A percentile compares a stretch with the other conserved stretches of the same genome.
These are phyloP conservation scores for Umbelopsis sp. DNA, from an alignment of 192 early-diverging fungal genomes.

Conservation along the genomic window DNA sequence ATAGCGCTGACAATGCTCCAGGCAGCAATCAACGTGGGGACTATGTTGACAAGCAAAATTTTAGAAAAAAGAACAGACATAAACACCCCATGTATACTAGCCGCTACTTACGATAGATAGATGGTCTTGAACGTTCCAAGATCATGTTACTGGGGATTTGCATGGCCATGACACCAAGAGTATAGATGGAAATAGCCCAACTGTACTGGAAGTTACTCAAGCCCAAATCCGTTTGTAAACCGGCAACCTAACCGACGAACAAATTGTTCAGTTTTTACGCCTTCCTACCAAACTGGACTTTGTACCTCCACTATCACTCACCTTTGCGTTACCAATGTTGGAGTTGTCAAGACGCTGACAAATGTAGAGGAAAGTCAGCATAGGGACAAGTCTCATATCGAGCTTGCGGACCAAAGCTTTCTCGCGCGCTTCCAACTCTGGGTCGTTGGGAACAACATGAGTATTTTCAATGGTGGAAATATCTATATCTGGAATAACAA, in stretches of 20 bases:
- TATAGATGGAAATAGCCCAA: constrained; percentile 32
- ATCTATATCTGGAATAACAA: constrained; percentile 10
- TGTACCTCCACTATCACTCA: background rate
- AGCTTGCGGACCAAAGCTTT: constrained; percentile 27
- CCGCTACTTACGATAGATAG: constrained; percentile 19
- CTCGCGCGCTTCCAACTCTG: constrained; percentile 30
- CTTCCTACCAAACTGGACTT: background rate
- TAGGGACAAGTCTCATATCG: constrained; percentile 22
- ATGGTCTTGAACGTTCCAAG: constrained; percentile 22
- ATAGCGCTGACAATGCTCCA: constrained; percentile 25
- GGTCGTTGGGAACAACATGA: constrained; percentile 14
- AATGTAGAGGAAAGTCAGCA: constrained; percentile 27
- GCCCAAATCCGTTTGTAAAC: constrained; percentile 21
- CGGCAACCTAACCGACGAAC: constrained; percentile 2
- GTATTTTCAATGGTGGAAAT: constrained; percentile 6
- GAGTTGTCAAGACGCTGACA: constrained; percentile 29
- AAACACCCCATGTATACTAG: background rate
- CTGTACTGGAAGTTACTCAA: constrained; percentile 11
- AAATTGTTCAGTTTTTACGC: background rate
- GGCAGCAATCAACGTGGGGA: constrained; percentile 15
- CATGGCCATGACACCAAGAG: constrained; percentile 31
- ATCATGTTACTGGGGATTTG: constrained; percentile 32
- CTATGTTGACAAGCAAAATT: background rate
- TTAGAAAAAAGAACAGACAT: too few relatives aligned
- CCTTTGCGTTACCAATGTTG: constrained; percentile 32